These are phyloP conservation scores for Aspergillus spinulosporus DNA, from an alignment of 2,329 filamentous ascomycete genomes.

Conservation along the genomic window DNA sequence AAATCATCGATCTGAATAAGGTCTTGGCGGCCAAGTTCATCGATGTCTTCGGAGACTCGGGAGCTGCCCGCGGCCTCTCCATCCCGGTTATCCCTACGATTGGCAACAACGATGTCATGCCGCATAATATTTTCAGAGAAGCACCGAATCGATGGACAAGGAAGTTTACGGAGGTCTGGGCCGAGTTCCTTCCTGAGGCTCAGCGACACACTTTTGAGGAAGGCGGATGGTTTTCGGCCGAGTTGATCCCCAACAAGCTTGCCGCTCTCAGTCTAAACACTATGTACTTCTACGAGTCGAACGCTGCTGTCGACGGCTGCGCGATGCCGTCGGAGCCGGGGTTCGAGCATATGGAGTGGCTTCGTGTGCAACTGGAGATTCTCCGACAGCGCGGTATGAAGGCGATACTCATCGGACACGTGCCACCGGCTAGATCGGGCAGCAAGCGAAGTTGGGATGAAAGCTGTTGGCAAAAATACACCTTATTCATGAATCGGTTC, in stretches of 20 bases:
- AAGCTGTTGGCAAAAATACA: constrained; percentile 97
- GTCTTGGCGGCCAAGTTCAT: constrained; percentile 74
- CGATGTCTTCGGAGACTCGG: constrained; percentile 65
- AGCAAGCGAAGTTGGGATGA: constrained; percentile 92
- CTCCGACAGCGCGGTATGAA: constrained; percentile 85
- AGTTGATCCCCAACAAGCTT: constrained; percentile 82
- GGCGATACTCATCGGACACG: constrained; percentile 89
- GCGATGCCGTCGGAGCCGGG: constrained; percentile 76
- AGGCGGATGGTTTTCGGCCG: constrained; percentile 92
- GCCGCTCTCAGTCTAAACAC: constrained; percentile 95
- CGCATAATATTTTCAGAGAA: constrained; percentile 85
- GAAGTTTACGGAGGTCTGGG: constrained; percentile 77
- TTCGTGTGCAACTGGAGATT: constrained; percentile 82
- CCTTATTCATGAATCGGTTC: constrained; percentile 84
- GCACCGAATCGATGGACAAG: constrained; percentile 87
- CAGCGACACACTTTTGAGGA: constrained; percentile 88
- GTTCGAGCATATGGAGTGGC: constrained; percentile 94
- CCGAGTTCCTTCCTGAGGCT: constrained; percentile 82
- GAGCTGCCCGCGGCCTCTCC: constrained; percentile 59
- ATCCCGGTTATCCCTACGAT: constrained; percentile 87
- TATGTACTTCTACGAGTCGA: constrained; percentile 92
- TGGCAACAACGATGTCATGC: constrained; percentile 96
- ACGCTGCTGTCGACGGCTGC: constrained; percentile 91
- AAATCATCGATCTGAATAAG: constrained; percentile 77
- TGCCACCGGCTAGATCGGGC: constrained; percentile 82